phyloP scores from a whole-genome alignment of 176 grass and related monocot species.

The Poa pratensis region DNA sequence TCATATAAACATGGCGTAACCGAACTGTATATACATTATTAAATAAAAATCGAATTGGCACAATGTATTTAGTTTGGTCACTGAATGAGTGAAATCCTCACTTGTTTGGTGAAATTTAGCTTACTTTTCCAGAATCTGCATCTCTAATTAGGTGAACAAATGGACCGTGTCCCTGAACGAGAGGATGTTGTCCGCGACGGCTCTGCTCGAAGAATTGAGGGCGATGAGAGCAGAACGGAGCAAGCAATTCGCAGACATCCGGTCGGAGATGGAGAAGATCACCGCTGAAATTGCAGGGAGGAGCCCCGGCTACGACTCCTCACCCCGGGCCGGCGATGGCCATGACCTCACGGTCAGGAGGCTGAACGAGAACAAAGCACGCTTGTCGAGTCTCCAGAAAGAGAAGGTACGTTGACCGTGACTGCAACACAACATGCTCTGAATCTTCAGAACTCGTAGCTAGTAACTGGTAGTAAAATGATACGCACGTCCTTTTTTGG shows the following conservation, averaged over 20 bases:
- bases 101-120: background rate
- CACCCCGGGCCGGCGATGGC: constrained; percentile 33
- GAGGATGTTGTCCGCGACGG: constrained; percentile 41
- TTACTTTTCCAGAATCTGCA: background rate
- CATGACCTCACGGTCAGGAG: constrained; percentile 62
- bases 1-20: no score
- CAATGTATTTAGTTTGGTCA: no score
- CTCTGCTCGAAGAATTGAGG: constrained; percentile 62
- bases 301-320: constrained; percentile 23
- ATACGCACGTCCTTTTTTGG: no score
- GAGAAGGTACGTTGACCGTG: constrained; percentile 52
- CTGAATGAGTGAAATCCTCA: background rate
- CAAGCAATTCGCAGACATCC: constrained; percentile 51
- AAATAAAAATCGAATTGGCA: no score
- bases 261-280: constrained; percentile 63
- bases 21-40: no score
- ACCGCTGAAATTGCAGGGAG: constrained; percentile 45
- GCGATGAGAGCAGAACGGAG: constrained; percentile 49
- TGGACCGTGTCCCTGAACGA: constrained; percentile 55
- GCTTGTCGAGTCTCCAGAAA: constrained; percentile 57
- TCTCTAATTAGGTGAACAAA: constrained; percentile 50
- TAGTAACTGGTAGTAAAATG: no score
- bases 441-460: background rate
- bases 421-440: background rate
- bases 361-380: constrained; percentile 45